Conservation (phyloP, 2,329 filamentous ascomycete genomes). For the Arthrocladium fulminans region DNA sequence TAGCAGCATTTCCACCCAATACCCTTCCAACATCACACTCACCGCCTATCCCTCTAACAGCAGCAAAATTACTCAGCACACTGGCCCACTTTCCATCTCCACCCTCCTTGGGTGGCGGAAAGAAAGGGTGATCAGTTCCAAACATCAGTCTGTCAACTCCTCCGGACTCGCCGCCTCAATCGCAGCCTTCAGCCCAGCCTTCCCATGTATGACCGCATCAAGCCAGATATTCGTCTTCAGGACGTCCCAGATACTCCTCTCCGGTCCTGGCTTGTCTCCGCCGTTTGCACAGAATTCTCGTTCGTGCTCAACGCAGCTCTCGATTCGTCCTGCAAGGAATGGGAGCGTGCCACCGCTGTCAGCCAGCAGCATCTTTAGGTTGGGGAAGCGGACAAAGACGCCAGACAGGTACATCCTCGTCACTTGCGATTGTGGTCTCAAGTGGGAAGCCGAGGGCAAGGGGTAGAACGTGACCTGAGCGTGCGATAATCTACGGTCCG, state of each 20-base stretch:
- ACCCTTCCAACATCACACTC: not conserved
- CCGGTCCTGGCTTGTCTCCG: conserved; percentile 51
- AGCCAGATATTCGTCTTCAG: conserved; percentile 71
- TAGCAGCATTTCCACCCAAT: not conserved
- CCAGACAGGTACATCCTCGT: conserved; percentile 79
- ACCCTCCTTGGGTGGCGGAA: conserved; percentile 30
- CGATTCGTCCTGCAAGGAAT: conserved; percentile 78
- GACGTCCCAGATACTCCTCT: conserved; percentile 54
- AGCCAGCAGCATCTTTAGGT: conserved; percentile 66
- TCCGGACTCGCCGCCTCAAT: conserved; percentile 54
- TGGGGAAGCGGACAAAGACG: conserved; percentile 67
- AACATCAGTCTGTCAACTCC: conserved; percentile 32
- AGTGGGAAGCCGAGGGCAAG: conserved; percentile 81
- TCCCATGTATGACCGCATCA: conserved; percentile 55
- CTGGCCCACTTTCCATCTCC: conserved; percentile 36
- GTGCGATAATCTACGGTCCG: conserved; percentile 57
- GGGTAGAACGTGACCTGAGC: conserved; percentile 80
- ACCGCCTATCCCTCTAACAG: conserved; percentile 28
- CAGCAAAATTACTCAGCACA: conserved; percentile 40
- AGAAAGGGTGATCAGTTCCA: conserved; percentile 40
- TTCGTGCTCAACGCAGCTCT: conserved; percentile 80
- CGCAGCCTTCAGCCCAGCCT: conserved; percentile 59
- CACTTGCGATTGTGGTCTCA: conserved; percentile 85
- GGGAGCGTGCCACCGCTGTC: conserved; percentile 84
- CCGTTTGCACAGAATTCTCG: conserved; percentile 60